phyloP scores from a whole-genome alignment of 192 early-diverging fungal genomes.

The Entrophospora sp. region DNA sequence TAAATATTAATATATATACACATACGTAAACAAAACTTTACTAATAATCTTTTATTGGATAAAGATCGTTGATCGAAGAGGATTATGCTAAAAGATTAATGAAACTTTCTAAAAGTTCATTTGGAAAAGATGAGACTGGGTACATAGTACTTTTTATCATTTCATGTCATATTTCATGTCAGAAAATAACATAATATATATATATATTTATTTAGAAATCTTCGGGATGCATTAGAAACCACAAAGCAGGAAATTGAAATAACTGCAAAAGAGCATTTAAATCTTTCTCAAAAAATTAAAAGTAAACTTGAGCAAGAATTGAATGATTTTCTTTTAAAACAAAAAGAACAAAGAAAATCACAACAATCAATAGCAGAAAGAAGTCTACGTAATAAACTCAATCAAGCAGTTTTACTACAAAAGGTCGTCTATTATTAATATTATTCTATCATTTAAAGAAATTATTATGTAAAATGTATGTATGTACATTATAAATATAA shows the following conservation, averaged over 20 bases:
- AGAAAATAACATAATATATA: neutral
- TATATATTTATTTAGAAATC: conserved; percentile 29
- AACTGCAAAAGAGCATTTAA: conserved; percentile 53
- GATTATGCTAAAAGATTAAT: conserved; percentile 59
- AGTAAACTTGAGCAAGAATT: conserved; percentile 51
- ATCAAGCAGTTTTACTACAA: conserved; percentile 33
- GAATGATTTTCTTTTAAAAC: conserved; percentile 52
- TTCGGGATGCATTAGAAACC: conserved; percentile 47
- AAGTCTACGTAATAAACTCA: conserved; percentile 44
- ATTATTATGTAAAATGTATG: neutral
- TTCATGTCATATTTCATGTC: neutral
- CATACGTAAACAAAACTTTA: neutral
- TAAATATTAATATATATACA: neutral
- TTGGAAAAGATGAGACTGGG: conserved; percentile 67
- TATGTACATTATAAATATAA: neutral
- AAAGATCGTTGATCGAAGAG: conserved; percentile 56
- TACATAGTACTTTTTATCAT: conserved; percentile 15
- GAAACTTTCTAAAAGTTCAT: conserved; percentile 46
- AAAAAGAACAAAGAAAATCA: conserved; percentile 55
- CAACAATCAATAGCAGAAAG: conserved; percentile 41
- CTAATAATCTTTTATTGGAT: neutral
- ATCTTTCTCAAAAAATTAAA: conserved; percentile 54
- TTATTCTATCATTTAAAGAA: neutral
- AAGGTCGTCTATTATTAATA: conserved; percentile 26
- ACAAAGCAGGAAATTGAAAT: conserved; percentile 53